Evolutionary conservation across 2,329 filamentous ascomycete genomes (phyloP), one percentile per base, ranked within the genome.

Genomic region (Zymoseptoria pseudotritici): DNA sequence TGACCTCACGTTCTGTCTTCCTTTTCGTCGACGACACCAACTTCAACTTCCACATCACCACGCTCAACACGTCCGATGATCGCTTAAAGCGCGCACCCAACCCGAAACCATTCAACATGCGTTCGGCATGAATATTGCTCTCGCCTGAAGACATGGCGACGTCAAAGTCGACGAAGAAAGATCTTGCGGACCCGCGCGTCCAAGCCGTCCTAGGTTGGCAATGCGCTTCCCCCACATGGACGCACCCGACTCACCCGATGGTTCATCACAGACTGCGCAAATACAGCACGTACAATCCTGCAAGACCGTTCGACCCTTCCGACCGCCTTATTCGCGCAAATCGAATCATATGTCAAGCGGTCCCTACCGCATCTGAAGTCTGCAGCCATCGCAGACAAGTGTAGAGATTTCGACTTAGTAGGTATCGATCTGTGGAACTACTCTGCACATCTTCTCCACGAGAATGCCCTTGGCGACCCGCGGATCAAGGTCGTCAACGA

Each of bases 381-480:
- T 10, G 11, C 52, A n/a, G 22, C 29, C 22, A 19, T 53, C 22
- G 52, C 22, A 19, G 52, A 53, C 20, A 53, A 53, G 52, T 13
- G 22, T 29, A 26, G 11, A 24, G 29, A 24, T 9, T 53, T 90
- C 2, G 86, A 89, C 61, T 71, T 65, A 4, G 65, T 77, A 6
- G 88, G 83, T 58, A 80, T 82, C 0, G 75, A 77, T 22, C 74
- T 91, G 7, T 91, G 87, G 88, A 91, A 91, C 64, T 69, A 81
- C 5, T 85, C 84, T 50, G 84, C 85, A 1, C 79, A 81, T 24
- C 68, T 84, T 42, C 50, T 69, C 6, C 36, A 58, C 20, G 58
- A 65, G 2, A 61, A 66, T 13, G 55, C 46, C 20, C 56, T 63
- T 53, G 11, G 51, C 29, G 57, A 60, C 20, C 24, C 53, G 4